phyloP scores from a whole-genome alignment of 768 basidiomycete species.

The Amanita pseudoporphyria region DNA sequence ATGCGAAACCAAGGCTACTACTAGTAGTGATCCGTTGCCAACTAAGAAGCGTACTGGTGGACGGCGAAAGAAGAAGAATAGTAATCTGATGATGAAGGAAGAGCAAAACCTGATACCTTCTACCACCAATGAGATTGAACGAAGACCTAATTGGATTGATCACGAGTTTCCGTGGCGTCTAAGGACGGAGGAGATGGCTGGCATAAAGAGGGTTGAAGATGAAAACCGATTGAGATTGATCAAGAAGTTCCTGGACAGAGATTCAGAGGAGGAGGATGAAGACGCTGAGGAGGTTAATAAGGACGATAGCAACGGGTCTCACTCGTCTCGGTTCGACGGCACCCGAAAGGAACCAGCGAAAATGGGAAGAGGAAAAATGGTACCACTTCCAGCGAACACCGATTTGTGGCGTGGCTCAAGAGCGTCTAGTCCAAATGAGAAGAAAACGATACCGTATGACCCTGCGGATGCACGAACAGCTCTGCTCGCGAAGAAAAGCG shows the following conservation, averaged over 20 bases:
- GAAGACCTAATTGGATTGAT: constrained; percentile 73
- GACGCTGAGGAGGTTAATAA: constrained; percentile 11
- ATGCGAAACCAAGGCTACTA: constrained; percentile 25
- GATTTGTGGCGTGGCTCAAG: constrained; percentile 21
- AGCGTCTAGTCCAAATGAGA: constrained; percentile 14
- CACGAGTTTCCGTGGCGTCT: constrained; percentile 70
- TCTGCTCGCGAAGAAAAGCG: constrained; percentile 61
- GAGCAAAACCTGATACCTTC: constrained; percentile 18
- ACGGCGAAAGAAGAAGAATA: constrained; percentile 43
- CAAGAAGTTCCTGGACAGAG: constrained; percentile 62
- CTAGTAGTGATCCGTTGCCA: constrained; percentile 20
- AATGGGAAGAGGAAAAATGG: constrained; percentile 51
- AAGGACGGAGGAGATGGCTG: constrained; percentile 44
- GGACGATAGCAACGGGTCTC: constrained; percentile 9
- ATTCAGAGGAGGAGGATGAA: constrained; percentile 52
- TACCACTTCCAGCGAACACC: constrained; percentile 28
- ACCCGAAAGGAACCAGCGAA: constrained; percentile 11
- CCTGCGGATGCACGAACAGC: constrained; percentile 72
- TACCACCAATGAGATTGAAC: constrained; percentile 18
- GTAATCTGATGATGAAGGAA: constrained; percentile 24
- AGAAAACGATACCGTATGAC: constrained; percentile 45
- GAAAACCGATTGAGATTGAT: constrained; percentile 57
- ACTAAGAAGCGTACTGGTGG: constrained; percentile 29
- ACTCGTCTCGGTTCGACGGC: constrained; percentile 6
- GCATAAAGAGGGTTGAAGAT: constrained; percentile 41